A percentile compares a stretch with the other conserved stretches of the same genome.
These are phyloP conservation scores for Linanthus parryae DNA, from an alignment of 148 eudicot genomes.

Conservation along the genomic window DNA sequence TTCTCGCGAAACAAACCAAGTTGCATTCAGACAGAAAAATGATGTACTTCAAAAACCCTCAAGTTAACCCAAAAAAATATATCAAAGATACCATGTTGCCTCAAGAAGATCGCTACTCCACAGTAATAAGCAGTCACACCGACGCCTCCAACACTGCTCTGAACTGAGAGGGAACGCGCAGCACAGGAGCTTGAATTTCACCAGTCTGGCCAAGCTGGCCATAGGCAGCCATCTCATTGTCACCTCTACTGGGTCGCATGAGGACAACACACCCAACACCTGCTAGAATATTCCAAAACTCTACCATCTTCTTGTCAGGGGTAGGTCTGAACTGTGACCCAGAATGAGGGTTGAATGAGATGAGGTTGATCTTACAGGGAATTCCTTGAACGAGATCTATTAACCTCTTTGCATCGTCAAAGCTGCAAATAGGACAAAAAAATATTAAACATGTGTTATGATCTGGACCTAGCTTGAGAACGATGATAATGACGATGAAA, in stretches of 20 bases:
- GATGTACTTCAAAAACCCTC: no score
- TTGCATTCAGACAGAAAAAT: no score
- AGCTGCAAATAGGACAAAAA: slow-evolving; percentile 36
- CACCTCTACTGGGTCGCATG: slow-evolving; percentile 69
- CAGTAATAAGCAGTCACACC: no score
- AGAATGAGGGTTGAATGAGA: slow-evolving; percentile 76
- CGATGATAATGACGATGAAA: no score
- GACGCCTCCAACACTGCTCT: slow-evolving; percentile 25
- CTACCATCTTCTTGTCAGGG: slow-evolving; percentile 59
- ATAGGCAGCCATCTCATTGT: slow-evolving; percentile 93
- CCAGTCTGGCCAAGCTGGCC: slow-evolving; percentile 88
- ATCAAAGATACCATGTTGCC: no score
- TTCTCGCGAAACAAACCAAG: no score
- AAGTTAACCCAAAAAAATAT: no score
- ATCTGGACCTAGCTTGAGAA: no score
- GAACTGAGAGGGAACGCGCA: slow-evolving; percentile 58
- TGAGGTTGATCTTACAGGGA: slow-evolving; percentile 91
- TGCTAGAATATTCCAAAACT: slow-evolving; percentile 67
- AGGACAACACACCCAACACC: slow-evolving; percentile 64
- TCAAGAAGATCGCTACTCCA: no score
- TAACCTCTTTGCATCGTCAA: slow-evolving; percentile 81
- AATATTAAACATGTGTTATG: no score
- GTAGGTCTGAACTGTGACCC: slow-evolving; percentile 78
- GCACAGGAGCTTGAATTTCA: slow-evolving; percentile 65
- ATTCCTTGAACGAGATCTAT: slow-evolving; percentile 71